Conservation (phyloP, 352 stramenopile species). For the Thalassiosira ordinaria region DNA sequence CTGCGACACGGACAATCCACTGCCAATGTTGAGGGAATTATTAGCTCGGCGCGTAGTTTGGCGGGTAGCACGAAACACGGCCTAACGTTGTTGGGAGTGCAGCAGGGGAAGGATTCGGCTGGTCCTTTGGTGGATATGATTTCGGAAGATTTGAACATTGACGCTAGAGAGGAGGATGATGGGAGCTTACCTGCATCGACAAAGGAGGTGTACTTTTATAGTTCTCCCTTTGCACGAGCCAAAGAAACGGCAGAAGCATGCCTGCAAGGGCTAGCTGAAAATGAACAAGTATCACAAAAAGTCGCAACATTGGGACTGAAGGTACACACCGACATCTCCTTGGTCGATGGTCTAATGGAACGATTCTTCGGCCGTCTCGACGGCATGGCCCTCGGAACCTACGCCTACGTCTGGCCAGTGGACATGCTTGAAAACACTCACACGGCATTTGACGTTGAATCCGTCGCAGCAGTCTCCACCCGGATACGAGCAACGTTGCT, state of each 20-base stretch:
- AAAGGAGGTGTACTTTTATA: conserved; percentile 70
- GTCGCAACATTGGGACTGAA: conserved; percentile 51
- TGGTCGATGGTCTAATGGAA: conserved; percentile 80
- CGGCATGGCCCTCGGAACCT: conserved; percentile 71
- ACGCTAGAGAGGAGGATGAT: conserved; percentile 12
- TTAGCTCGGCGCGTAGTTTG: conserved; percentile 75
- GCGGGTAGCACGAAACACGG: conserved; percentile 74
- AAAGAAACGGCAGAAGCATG: conserved; percentile 72
- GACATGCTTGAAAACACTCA: conserved; percentile 76
- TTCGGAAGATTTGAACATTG: conserved; percentile 47
- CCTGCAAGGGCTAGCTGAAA: conserved; percentile 41
- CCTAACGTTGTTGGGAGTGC: conserved; percentile 66
- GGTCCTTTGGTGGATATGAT: conserved; percentile 63
- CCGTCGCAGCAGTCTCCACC: conserved; percentile 77
- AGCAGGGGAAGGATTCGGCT: conserved; percentile 70
- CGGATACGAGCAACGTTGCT: conserved; percentile 66
- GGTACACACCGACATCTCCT: conserved; percentile 57
- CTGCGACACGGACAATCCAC: conserved; percentile 79
- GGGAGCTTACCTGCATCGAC: conserved; percentile 15
- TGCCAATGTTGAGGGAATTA: conserved; percentile 79
- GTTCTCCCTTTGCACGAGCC: conserved; percentile 77
- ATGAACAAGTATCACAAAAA: conserved; percentile 42
- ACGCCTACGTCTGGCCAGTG: conserved; percentile 83
- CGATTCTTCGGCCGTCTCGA: conserved; percentile 81
- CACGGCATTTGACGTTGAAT: conserved; percentile 81